Conservation (phyloP, 169 alveolate species). For the Plasmodium cynomolgi region DNA sequence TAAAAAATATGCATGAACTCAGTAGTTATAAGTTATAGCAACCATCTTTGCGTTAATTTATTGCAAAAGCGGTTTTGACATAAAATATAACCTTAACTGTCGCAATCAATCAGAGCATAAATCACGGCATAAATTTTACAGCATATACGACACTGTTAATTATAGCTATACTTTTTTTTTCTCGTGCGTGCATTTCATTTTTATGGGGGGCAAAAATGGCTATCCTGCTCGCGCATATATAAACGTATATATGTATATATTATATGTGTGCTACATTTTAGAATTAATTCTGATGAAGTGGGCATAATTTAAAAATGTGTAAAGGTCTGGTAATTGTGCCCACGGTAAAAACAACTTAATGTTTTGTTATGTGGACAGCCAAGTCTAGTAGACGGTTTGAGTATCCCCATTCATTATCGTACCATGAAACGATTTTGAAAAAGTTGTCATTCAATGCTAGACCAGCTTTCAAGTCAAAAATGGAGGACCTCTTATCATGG, state of each 20-base stretch:
- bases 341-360: conserved; percentile 7
- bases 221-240: not conserved
- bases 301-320: not conserved
- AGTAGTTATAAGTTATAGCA: not conserved
- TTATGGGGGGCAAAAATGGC: not conserved
- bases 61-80: not conserved
- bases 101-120: not conserved
- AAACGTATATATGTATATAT: not conserved
- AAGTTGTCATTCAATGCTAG: conserved; percentile 96
- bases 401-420: conserved; percentile 99
- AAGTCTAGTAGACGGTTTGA: conserved; percentile 97
- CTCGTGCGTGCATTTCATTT: not conserved
- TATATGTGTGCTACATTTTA: not conserved
- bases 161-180: not conserved
- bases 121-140: not conserved
- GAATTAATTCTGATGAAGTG: not conserved
- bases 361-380: conserved; percentile 79
- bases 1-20: not conserved
- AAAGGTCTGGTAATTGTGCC: not conserved
- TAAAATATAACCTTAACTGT: not conserved
- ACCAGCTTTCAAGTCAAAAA: conserved; percentile 98
- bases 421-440: conserved; percentile 98
- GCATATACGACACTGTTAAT: not conserved
- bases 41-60: not conserved
- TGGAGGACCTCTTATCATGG: conserved; percentile 95